Conservation (phyloP, 2,329 filamentous ascomycete genomes). For the Colletotrichum liaoningense region DNA sequence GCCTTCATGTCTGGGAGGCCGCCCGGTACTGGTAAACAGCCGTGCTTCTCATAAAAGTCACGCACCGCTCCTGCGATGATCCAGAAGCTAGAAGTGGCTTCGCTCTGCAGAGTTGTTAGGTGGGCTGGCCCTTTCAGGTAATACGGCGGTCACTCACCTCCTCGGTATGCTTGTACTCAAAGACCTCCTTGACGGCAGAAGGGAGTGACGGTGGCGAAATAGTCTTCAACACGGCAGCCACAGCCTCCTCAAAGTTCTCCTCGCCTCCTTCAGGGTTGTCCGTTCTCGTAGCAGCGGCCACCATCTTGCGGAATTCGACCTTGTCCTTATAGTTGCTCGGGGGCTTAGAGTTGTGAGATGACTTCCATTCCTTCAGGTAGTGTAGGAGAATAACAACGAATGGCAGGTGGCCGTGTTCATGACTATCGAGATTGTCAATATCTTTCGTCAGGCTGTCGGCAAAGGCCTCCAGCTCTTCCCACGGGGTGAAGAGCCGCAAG, state of each 20-base stretch:
- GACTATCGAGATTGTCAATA: conserved; percentile 76
- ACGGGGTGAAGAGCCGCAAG: conserved; percentile 84
- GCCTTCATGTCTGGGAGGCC: conserved; percentile 98
- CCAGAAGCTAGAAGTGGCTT: conserved; percentile 80
- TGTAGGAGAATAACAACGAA: conserved; percentile 86
- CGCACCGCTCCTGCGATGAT: conserved; percentile 84
- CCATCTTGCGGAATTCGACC: conserved; percentile 78
- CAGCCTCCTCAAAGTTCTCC: conserved; percentile 97
- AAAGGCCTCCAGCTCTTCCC: conserved; percentile 82
- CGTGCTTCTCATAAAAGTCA: conserved; percentile 79
- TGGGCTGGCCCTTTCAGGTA: conserved; percentile 35
- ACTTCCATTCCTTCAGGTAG: conserved; percentile 85
- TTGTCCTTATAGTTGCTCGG: conserved; percentile 89
- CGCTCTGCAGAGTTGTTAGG: conserved; percentile 44
- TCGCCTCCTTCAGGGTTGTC: conserved; percentile 87
- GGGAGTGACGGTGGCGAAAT: conserved; percentile 77
- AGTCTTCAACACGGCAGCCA: conserved; percentile 88
- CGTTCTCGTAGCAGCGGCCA: conserved; percentile 75
- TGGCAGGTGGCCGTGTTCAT: conserved; percentile 92
- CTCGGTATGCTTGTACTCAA: conserved; percentile 69
- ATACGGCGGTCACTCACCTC: conserved; percentile 65
- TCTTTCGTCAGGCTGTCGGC: conserved; percentile 73
- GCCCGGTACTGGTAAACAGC: conserved; percentile 84
- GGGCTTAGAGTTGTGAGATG: conserved; percentile 71
- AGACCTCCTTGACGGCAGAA: conserved; percentile 79